Evolutionary conservation across 1,284 basidiomycete genomes (phyloP), one percentile per base, ranked within the genome.

Genomic region (Irpex lacteus): DNA sequence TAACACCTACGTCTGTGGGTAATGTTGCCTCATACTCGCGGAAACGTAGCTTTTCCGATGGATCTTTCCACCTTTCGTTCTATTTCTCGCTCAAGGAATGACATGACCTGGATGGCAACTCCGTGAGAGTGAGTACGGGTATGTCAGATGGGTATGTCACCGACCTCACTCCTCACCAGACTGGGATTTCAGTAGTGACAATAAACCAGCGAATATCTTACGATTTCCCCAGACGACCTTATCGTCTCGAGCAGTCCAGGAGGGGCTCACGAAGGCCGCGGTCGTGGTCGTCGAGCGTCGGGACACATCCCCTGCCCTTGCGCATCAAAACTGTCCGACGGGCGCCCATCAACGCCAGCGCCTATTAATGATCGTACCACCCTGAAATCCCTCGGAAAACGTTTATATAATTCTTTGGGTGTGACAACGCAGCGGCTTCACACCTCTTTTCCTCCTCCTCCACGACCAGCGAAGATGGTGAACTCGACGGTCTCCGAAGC

Each of bases 401-500:
- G 13, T 47, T 47, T 47, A 47, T 47, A 47, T 47, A 34, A 34
- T 34, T 34, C n/a, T 47, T 13, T n/a, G 13, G n/a, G 40, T 13
- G 13, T 47, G 40, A 47, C 40, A 47, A 47, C 40, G 40, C 40
- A 47, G 40, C 40, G 40, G 40, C n/a, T n/a, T 47, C 40, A 47
- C 40, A 47, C 40, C 40, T 47, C 40, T 47, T n/a, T n/a, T 47
- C 32, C 32, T 34, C 32, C 40, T 47, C 40, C 13, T 47, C 40
- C 40, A 47, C 40, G 40, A 47, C 40, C 9, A 13, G 13, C 40
- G 13, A 47, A 47, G 55, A 66, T 67, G 68, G 63, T 62, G 68
- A 74, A 75, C 68, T 70, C 70, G 59, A 72, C 74, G 6, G 67
- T 69, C 65, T 37, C 64, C 37, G 68, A 72, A 9, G 69, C 75